Evolutionary conservation across 169 alveolate genomes (phyloP).

Genomic region (Cryptosporidium tyzzeri): DNA sequence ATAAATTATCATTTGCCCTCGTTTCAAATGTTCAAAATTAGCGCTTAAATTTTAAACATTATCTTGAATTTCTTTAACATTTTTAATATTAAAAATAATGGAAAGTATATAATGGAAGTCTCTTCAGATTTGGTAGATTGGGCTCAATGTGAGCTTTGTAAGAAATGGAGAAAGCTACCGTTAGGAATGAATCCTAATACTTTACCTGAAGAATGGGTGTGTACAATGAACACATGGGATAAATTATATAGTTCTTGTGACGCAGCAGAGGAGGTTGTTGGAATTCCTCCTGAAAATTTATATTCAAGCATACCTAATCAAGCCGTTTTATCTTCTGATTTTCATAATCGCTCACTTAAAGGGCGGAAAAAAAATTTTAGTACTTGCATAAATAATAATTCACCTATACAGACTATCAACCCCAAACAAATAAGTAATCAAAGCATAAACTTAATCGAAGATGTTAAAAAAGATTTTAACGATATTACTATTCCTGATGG

Average conservation of each 20-base stretch:
- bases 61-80: not conserved
- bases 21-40: constrained; percentile 16
- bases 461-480: not conserved
- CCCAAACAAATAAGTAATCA: not conserved
- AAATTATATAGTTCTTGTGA: constrained; percentile 34
- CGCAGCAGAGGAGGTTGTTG: constrained; percentile 44
- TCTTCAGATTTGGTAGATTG: constrained; percentile 68
- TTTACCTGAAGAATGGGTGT: constrained; percentile 74
- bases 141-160: constrained; percentile 75
- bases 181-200: constrained; percentile 62
- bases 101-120: not conserved
- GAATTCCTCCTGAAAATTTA: constrained; percentile 11
- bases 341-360: constrained; percentile 25
- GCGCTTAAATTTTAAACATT: constrained; percentile 38
- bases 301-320: not conserved
- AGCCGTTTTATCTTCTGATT: not conserved
- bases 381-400: not conserved
- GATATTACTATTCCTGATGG: not conserved
- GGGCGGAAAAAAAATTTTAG: constrained; percentile 19
- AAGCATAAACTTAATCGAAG: not conserved
- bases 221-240: constrained; percentile 76
- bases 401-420: not conserved
- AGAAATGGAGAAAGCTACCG: constrained; percentile 70
- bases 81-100: constrained; percentile 9
- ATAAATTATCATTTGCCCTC: constrained; percentile 15